Evolutionary conservation across 202 grass and related monocot genomes (phyloP).

Genomic region (Cymbopogon flexuosus): DNA sequence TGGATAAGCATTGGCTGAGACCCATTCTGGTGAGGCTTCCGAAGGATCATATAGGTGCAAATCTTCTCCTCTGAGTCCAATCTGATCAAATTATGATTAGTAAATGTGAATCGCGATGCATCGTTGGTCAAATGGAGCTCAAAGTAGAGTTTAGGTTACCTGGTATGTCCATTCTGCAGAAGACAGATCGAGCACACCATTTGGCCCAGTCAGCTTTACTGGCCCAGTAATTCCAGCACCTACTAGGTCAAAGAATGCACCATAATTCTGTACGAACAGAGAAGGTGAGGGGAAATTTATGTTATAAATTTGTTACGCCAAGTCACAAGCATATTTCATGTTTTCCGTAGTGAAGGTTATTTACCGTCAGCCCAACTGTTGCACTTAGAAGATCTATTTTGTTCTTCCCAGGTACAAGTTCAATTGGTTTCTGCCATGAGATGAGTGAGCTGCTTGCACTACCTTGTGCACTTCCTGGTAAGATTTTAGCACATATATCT

Average conservation of each 20-base stretch:
- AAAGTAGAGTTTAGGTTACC: conserved; percentile 35
- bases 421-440: conserved; percentile 50
- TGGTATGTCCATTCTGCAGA: conserved; percentile 82
- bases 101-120: neutral
- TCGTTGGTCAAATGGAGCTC: neutral
- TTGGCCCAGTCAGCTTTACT: conserved; percentile 71
- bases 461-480: conserved; percentile 57
- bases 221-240: conserved; percentile 91
- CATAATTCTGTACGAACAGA: conserved; percentile 63
- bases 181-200: conserved; percentile 56
- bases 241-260: conserved; percentile 84
- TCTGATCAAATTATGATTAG: conserved; percentile 44
- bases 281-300: neutral
- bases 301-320: neutral
- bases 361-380: conserved; percentile 86
- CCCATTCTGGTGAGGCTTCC: conserved; percentile 60
- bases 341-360: conserved; percentile 21
- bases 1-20: conserved; percentile 58
- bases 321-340: conserved; percentile 6
- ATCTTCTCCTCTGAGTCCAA: conserved; percentile 80
- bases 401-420: conserved; percentile 69
- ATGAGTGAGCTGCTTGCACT: conserved; percentile 49
- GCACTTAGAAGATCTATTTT: conserved; percentile 93
- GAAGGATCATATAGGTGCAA: conserved; percentile 58
- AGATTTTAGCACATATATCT: conserved; percentile 34